phyloP scores from a whole-genome alignment of 2,329 filamentous ascomycete species.

The Pezicula carpinea region DNA sequence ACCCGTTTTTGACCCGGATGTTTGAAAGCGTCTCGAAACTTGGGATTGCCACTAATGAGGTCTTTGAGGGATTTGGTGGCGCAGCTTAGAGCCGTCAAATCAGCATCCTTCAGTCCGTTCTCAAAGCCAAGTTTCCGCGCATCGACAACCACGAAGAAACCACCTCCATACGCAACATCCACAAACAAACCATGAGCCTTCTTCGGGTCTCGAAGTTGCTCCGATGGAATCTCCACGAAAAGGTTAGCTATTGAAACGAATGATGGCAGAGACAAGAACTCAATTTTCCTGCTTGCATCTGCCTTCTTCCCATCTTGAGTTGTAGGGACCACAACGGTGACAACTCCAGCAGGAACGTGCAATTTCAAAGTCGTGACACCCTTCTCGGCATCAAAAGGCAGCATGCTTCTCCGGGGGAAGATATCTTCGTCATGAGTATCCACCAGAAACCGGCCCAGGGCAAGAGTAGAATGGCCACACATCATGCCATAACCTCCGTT shows the following conservation, averaged over 20 bases:
- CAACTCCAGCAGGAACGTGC: neutral
- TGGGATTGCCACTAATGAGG: neutral
- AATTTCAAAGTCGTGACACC: neutral
- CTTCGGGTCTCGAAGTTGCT: neutral
- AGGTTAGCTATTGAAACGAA: neutral
- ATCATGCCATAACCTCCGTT: constrained; percentile 2
- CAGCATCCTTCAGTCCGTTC: neutral
- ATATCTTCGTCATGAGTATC: constrained; percentile 1
- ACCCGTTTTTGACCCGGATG: neutral
- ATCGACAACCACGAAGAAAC: neutral
- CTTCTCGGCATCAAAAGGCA: neutral
- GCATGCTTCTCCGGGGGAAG: neutral
- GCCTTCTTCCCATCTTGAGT: neutral
- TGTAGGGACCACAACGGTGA: neutral
- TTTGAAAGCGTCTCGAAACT: neutral
- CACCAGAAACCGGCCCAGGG: constrained; percentile 1
- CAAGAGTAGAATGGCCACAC: constrained; percentile 5
- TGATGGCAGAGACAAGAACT: neutral
- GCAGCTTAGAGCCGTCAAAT: neutral
- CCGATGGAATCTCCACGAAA: neutral
- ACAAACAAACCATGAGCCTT: neutral
- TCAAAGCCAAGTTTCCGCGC: neutral
- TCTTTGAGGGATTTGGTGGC: neutral
- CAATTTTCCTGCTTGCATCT: neutral
- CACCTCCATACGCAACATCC: neutral